phyloP scores from a whole-genome alignment of 352 stramenopile genomes.

The Phytophthora pini region DNA sequence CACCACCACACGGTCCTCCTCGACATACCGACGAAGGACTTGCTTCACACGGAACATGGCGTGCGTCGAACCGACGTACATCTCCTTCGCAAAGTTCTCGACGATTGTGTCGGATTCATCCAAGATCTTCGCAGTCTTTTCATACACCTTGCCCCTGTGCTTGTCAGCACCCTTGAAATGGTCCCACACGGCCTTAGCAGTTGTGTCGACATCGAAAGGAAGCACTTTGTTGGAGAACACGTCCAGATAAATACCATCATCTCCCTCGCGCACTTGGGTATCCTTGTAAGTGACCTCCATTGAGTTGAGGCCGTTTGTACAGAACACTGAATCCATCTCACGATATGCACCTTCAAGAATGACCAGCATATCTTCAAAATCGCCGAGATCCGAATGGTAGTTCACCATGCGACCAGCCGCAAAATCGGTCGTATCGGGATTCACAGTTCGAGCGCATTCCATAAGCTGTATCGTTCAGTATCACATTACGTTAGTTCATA shows the following conservation, averaged over 20 bases:
- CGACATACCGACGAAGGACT: constrained; percentile 42
- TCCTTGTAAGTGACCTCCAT: constrained; percentile 40
- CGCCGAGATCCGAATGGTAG: constrained; percentile 31
- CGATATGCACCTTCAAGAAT: constrained; percentile 40
- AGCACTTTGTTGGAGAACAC: constrained; percentile 52
- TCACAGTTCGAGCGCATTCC: constrained; percentile 33
- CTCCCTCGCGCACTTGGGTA: constrained; percentile 38
- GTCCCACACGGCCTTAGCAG: constrained; percentile 41
- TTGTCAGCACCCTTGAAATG: constrained; percentile 45
- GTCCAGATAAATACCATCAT: constrained; percentile 42
- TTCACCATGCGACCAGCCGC: constrained; percentile 30
- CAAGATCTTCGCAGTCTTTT: constrained; percentile 40
- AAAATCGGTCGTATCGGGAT: constrained; percentile 29
- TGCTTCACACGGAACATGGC: constrained; percentile 48
- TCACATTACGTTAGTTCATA: constrained; percentile 2
- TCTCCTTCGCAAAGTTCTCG: constrained; percentile 49
- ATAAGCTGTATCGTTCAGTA: constrained; percentile 23
- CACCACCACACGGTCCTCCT: constrained; percentile 40
- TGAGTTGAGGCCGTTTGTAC: constrained; percentile 43
- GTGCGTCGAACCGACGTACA: constrained; percentile 40
- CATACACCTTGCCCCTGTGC: constrained; percentile 39
- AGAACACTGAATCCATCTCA: constrained; percentile 44
- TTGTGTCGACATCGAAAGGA: constrained; percentile 45
- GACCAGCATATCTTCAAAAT: constrained; percentile 38
- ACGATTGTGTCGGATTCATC: constrained; percentile 47